Evolutionary conservation across 495 filamentous ascomycete species (phyloP), one percentile per base, ranked within the genome.

Genomic region (Physcia stellaris): DNA sequence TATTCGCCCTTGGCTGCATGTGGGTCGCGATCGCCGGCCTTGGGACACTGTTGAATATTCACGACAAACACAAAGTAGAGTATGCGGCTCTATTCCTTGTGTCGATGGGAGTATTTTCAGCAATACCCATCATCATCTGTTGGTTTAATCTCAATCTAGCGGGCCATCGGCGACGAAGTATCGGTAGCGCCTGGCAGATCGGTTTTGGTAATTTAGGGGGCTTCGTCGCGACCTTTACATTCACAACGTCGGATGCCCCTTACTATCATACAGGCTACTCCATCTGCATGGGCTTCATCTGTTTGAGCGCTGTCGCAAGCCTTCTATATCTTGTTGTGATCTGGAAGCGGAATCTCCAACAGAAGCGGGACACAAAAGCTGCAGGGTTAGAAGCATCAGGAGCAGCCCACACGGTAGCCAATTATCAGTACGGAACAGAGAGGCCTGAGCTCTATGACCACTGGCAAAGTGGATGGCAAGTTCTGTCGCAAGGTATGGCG

Each of bases 41-140:
- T 37, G 64, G 49, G 10, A 70, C 80, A 33, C 59, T 86, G 13
- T 46, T 84, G 17, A 63, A 57, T 33, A 60, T 66, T 18, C 68
- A 72, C 41, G 59, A 68, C 40, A 66, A 73, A 45, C 49, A 57
- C 4, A 40, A 59, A 4, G 45, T 73, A n/a, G 59, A 74, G 51
- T 83, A 82, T 42, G 64, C 51, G 0, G 75, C 24, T 11, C 5
- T 50, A 1, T 47, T 27, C 23, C 24, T 47, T 2, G 35, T 47
- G 22, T 35, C 43, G 4, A 56, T 56, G 43, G 56, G 54, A 10
- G 45, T 44, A 17, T 51, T 58, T 10, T 45, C 45, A 35, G 42
- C 55, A 0, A 48, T 47, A 6, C 47, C 59, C 4, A 47, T 48
- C 12, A 47, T 54, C 6, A 30, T 62, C 4, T 61, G 58, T 41